Evolutionary conservation across 2,329 filamentous ascomycete species (phyloP), one percentile per base, ranked within the genome.

Genomic region (Aspergillus flavus): DNA sequence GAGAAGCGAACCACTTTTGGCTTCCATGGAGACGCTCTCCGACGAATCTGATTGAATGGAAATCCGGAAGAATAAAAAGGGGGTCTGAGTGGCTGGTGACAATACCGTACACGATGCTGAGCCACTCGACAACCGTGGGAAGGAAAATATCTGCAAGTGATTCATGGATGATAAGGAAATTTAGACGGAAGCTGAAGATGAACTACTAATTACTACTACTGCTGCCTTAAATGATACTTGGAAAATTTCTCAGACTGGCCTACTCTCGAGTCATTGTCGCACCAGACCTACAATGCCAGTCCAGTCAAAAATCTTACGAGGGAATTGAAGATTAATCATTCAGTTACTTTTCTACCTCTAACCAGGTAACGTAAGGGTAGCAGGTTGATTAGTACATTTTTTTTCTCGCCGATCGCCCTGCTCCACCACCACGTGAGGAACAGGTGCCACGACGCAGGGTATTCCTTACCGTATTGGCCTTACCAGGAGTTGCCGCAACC

Each of bases 371-470:
- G 19, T 16, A 23, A 54, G 32, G 12, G 52, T 54, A 21, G 30
- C 52, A 36, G 32, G 30, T 54, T 54, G 52, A 39, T 26, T 55
- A 10, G 32, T 34, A 34, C 32, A 34, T 39, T 52, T n/a, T 52
- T 30, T 30, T 30, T 11, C 26, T 30, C 6, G 52, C 21, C 30
- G 32, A 55, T 55, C 32, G 32, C 34, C 21, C 34, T 39, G 10
- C 43, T 58, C 39, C 48, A 23, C 12, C 16, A 26, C 48, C 58
- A 59, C 58, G 58, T 59, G 58, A 59, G 48, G 28, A 23, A 43
- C 34, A 53, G 14, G 36, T 45, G 34, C 58, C 34, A 41, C n/a
- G 34, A 45, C 34, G 10, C 10, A 36, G 19, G 16, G 32, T 19
- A 23, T 23, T 32, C 32, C 14, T 16, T 55, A 21, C 52, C 34